Evolutionary conservation across 345 rosid species (phyloP).

Genomic region (Carallia pectinifolia): DNA sequence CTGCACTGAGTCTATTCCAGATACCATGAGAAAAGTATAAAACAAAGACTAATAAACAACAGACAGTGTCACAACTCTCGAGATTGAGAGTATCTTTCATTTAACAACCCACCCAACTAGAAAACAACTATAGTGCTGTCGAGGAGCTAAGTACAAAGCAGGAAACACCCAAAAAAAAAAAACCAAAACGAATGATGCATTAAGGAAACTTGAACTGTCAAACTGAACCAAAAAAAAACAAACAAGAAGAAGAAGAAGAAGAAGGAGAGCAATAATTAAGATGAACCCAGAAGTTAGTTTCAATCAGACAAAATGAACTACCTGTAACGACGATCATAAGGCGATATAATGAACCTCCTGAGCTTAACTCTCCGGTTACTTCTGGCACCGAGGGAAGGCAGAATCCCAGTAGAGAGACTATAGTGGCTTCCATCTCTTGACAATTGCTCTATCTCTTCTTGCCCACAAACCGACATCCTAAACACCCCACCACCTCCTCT

Average conservation of each 20-base stretch:
- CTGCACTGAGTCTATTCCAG: neutral
- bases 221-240: no score
- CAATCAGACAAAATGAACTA: slow-evolving; percentile 1
- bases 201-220: no score
- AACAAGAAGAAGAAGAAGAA: neutral
- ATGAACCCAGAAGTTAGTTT: neutral
- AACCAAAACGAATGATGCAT: no score
- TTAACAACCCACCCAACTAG: neutral
- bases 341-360: slow-evolving; percentile 54
- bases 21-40: neutral
- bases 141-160: slow-evolving; percentile 2
- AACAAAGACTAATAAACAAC: neutral
- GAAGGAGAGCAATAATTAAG: neutral
- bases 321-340: slow-evolving; percentile 90
- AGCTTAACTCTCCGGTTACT: slow-evolving; percentile 79
- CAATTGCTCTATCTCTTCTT: slow-evolving; percentile 69
- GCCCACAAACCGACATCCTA: slow-evolving; percentile 43
- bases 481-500: slow-evolving; percentile 30
- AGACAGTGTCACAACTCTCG: no score
- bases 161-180: neutral
- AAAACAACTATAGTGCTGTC: neutral
- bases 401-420: slow-evolving; percentile 76
- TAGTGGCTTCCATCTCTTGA: slow-evolving; percentile 85
- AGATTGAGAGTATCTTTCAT: no score
- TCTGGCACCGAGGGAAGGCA: slow-evolving; percentile 91